phyloP scores from a whole-genome alignment of 352 stramenopile species.

The Pythium aphanidermatum region DNA sequence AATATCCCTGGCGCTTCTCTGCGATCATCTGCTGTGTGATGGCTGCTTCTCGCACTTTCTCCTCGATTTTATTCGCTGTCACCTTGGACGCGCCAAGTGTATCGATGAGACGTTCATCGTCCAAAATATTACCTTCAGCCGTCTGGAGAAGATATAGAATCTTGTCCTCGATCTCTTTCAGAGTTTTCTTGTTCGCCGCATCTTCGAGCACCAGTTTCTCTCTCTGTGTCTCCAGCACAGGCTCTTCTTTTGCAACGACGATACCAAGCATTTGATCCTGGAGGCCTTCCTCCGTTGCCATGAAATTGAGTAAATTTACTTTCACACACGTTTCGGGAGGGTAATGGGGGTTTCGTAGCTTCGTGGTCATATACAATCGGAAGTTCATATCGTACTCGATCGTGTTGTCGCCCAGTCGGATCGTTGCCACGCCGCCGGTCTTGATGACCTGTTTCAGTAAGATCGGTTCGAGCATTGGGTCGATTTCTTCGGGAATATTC shows the following conservation, averaged over 20 bases:
- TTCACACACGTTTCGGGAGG: constrained; percentile 94
- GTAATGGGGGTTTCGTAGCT: constrained; percentile 93
- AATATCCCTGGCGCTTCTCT: constrained; percentile 88
- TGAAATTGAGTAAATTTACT: constrained; percentile 96
- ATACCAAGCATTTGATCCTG: constrained; percentile 96
- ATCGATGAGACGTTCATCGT: constrained; percentile 94
- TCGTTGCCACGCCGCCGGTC: constrained; percentile 82
- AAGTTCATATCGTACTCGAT: constrained; percentile 94
- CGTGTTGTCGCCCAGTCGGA: constrained; percentile 91
- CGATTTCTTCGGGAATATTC: constrained; percentile 91
- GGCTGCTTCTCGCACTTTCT: constrained; percentile 91
- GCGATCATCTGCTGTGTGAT: constrained; percentile 92
- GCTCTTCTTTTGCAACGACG: constrained; percentile 91
- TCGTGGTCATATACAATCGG: constrained; percentile 93
- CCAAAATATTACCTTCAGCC: constrained; percentile 93
- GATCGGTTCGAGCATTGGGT: constrained; percentile 92
- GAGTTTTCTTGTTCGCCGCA: constrained; percentile 90
- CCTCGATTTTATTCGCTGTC: constrained; percentile 92
- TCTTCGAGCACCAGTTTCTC: constrained; percentile 94
- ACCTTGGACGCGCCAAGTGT: constrained; percentile 91
- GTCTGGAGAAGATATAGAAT: constrained; percentile 92
- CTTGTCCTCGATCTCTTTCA: constrained; percentile 97
- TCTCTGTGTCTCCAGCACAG: constrained; percentile 88
- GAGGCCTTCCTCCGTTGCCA: constrained; percentile 92
- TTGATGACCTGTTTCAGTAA: constrained; percentile 92